phyloP scores from a whole-genome alignment of 306 rosid species.

The Abrus precatorius region DNA sequence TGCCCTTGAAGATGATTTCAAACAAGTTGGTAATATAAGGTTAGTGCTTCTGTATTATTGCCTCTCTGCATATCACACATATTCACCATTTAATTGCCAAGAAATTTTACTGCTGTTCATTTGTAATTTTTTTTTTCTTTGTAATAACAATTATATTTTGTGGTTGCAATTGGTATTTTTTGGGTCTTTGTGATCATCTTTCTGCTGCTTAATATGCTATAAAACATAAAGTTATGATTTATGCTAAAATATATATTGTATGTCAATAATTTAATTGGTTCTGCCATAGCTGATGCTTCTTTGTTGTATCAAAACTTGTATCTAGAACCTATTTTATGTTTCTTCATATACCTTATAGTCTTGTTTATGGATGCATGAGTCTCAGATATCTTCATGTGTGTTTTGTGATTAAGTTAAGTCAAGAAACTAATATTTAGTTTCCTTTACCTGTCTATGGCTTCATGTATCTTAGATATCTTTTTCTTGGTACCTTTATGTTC shows the following conservation, averaged over 20 bases:
- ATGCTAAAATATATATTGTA: constrained; percentile 14
- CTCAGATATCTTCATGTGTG: neutral
- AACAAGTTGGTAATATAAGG: constrained; percentile 91
- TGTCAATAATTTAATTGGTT: constrained; percentile 31
- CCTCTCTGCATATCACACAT: constrained; percentile 19
- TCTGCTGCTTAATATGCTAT: constrained; percentile 72
- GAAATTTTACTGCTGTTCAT: constrained; percentile 2
- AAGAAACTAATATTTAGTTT: constrained; percentile 20
- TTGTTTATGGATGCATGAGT: constrained; percentile 26
- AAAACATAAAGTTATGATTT: constrained; percentile 27
- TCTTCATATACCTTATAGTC: neutral
- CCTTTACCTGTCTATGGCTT: constrained; percentile 21
- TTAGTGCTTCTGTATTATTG: constrained; percentile 43
- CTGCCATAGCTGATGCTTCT: constrained; percentile 20
- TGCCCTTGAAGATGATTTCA: constrained; percentile 94
- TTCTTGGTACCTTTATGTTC: constrained; percentile 48
- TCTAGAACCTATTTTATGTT: constrained; percentile 21
- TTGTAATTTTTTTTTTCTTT: constrained; percentile 34
- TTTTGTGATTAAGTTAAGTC: constrained; percentile 18
- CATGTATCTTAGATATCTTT: constrained; percentile 43
- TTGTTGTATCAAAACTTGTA: constrained; percentile 14
- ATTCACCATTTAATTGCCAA: constrained; percentile 16
- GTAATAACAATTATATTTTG: constrained; percentile 46
- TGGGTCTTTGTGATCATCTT: constrained; percentile 90
- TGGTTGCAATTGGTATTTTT: constrained; percentile 88